A percentile compares a stretch with the other conserved stretches of the same genome.
Evolutionary conservation across 805 yeast genomes (phyloP).

Genomic region (Sugiyamaella smithiae): DNA sequence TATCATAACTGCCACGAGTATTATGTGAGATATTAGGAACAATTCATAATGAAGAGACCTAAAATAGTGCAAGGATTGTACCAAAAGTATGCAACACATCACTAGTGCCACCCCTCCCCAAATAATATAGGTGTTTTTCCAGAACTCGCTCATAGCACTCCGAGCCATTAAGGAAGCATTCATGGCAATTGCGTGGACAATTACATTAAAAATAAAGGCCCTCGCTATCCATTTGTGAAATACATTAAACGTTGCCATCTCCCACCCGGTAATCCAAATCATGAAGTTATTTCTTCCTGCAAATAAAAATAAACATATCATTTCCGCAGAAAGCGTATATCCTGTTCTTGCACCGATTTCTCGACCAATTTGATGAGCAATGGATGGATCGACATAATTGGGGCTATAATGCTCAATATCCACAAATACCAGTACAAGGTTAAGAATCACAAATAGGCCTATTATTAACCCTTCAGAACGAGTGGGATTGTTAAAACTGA

Average conservation of each 20-base stretch:
- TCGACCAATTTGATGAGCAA: slow-evolving; percentile 26
- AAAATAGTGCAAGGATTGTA: slow-evolving; percentile 50
- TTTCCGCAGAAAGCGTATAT: slow-evolving; percentile 39
- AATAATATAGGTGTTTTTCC: slow-evolving; percentile 19
- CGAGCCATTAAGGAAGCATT: slow-evolving; percentile 40
- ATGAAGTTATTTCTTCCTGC: slow-evolving; percentile 70
- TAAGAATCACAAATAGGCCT: slow-evolving; percentile 31
- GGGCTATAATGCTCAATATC: slow-evolving; percentile 17
- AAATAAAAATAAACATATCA: slow-evolving; percentile 46
- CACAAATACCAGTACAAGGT: slow-evolving; percentile 27
- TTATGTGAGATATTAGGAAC: slow-evolving; percentile 57
- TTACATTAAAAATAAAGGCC: slow-evolving; percentile 44
- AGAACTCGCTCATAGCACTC: slow-evolving; percentile 36
- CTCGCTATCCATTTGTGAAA: slow-evolving; percentile 65
- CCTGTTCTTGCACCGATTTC: slow-evolving; percentile 32
- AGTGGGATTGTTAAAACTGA: slow-evolving; percentile 34
- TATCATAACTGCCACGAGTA: slow-evolving; percentile 52
- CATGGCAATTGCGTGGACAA: slow-evolving; percentile 57
- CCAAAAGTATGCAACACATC: slow-evolving; percentile 42
- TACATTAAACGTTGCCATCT: slow-evolving; percentile 56
- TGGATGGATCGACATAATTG: slow-evolving; percentile 3
- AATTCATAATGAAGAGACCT: slow-evolving; percentile 58
- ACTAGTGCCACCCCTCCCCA: slow-evolving; percentile 47
- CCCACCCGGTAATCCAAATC: slow-evolving; percentile 57
- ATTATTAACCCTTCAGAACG: slow-evolving; percentile 37